Base-by-base conservation (phyloP, 2,329 filamentous ascomycete species). In the Myriosclerotinia duriaeana region DNA sequence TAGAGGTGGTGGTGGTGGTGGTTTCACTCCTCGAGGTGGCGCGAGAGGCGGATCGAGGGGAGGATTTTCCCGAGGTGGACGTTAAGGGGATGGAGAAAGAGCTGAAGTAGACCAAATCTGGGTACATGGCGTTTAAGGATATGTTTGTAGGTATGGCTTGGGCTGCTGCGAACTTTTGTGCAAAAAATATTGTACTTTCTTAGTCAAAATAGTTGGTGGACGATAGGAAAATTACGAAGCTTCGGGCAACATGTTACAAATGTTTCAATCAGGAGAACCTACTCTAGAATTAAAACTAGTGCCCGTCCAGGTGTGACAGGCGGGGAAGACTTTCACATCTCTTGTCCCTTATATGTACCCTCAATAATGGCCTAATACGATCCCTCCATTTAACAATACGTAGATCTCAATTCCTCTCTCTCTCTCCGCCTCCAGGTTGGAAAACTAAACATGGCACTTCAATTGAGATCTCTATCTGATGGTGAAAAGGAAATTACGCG, bases 1-100 rank as follows among this genome's bases (percentile, higher is more conserved):
- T 26, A 73, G 77, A 70, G 72, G 75, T 12, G 69, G 73, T 56
- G 72, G 75, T 64, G 76, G 74, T 12, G 72, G 74, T 63, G 76
- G 74, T 12, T 76, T 76, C 61, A 69, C 74, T 64, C 68, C 72
- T 46, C 71, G 75, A 71, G 75, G 74, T 36, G 64, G 64, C 12
- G 44, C 58, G 42, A 69, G 75, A 69, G 75, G 74, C 53, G 72
- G 70, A 67, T 65, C 69, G 3, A 72, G 74, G 69, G 73, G 74
- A 38, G 74, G 74, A 20, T 76, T 76, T 53, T 71, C 73, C 36
- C 71, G 76, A 64, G 76, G 76, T 58, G 62, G 54, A 44, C 58
- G 67, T 67, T 66, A 53, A 66, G 26, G 22, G 44, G 14, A 34
- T 17, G 34, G 54, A 46, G 20, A 40, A 50, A 61, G 46, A 53